Conservation (phyloP, 257 asterid species). For the Handroanthus guayacan region DNA sequence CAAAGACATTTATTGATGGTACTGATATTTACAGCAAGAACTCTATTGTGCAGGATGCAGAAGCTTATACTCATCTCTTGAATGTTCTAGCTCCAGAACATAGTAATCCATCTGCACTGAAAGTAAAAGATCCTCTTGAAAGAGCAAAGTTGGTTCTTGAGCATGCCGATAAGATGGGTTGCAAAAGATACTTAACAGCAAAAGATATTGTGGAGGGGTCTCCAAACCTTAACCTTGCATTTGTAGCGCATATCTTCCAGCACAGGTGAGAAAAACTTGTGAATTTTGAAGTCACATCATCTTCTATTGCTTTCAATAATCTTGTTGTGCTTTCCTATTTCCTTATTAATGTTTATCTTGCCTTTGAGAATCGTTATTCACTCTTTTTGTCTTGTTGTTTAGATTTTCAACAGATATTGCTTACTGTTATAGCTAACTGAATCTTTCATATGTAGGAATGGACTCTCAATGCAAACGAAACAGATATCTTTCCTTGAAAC, state of each 20-base stretch:
- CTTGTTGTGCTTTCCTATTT: neutral
- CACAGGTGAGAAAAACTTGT: conserved; percentile 64
- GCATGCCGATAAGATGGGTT: conserved; percentile 99
- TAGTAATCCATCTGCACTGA: conserved; percentile 70
- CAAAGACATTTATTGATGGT: conserved; percentile 15
- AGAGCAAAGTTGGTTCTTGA: conserved; percentile 94
- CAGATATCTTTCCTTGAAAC: conserved; percentile 86
- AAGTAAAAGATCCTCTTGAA: conserved; percentile 65
- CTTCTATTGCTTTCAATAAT: neutral
- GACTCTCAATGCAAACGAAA: conserved; percentile 82
- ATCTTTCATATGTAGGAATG: conserved; percentile 63
- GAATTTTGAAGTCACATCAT: conserved; percentile 6
- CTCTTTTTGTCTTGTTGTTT: neutral
- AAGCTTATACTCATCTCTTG: conserved; percentile 91
- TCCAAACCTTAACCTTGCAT: conserved; percentile 97
- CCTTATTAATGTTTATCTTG: neutral
- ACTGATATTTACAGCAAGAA: conserved; percentile 21
- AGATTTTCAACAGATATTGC: conserved; percentile 10
- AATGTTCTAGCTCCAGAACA: conserved; percentile 95
- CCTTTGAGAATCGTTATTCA: neutral
- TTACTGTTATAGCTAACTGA: conserved; percentile 32
- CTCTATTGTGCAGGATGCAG: conserved; percentile 76
- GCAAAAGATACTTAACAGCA: conserved; percentile 94
- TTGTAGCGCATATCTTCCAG: conserved; percentile 97
- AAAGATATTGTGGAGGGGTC: conserved; percentile 96